A percentile compares a stretch with the other conserved stretches of the same genome.
Conservation (phyloP, 2,329 filamentous ascomycete species). For the Colletotrichum paranaense region DNA sequence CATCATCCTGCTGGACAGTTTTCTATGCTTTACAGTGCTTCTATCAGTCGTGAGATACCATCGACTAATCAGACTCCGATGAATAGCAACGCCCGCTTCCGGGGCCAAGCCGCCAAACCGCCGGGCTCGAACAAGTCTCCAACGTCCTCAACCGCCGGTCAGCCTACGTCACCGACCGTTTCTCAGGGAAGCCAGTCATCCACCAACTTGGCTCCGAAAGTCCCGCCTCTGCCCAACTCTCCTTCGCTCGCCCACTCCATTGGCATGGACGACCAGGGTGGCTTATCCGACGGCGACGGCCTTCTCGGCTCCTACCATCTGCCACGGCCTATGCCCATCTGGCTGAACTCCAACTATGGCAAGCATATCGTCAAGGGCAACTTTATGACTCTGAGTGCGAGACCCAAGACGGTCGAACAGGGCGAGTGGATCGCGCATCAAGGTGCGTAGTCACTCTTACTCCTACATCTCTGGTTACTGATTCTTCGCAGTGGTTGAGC, state of each 20-base stretch:
- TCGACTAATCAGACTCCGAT: constrained; percentile 40
- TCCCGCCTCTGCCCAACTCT: constrained; percentile 71
- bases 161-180: constrained; percentile 60
- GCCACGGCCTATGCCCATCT: constrained; percentile 75
- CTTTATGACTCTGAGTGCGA: constrained; percentile 94
- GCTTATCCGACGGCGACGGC: constrained; percentile 62
- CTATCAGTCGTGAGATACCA: constrained; percentile 22
- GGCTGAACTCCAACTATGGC: constrained; percentile 80
- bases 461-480: neutral
- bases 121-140: constrained; percentile 65
- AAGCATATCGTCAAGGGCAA: constrained; percentile 96
- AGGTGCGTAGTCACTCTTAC: constrained; percentile 66
- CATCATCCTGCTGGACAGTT: neutral
- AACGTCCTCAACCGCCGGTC: constrained; percentile 58
- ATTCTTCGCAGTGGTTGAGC: constrained; percentile 79
- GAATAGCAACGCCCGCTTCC: constrained; percentile 67
- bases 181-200: constrained; percentile 64
- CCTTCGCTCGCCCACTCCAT: constrained; percentile 75
- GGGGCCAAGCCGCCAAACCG: constrained; percentile 64
- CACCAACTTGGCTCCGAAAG: constrained; percentile 64
- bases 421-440: constrained; percentile 98
- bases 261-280: constrained; percentile 72
- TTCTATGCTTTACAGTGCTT: constrained; percentile 3
- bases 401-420: constrained; percentile 92
- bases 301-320: constrained; percentile 71